Evolutionary conservation across 106 monocot species (phyloP).

Genomic region (Amphibolis antarctica): DNA sequence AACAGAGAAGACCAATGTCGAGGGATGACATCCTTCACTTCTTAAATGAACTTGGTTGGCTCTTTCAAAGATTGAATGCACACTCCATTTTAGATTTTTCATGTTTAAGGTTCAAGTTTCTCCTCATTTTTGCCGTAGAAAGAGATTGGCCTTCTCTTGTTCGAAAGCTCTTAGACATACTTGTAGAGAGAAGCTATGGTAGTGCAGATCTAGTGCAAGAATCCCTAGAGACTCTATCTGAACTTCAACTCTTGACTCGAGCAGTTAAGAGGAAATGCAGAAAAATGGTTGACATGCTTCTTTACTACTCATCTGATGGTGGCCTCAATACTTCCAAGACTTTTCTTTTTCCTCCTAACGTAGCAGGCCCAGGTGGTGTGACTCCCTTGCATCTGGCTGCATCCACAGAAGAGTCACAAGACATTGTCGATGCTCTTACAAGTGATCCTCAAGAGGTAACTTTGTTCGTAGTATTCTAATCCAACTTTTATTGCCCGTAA

Average conservation of each 20-base stretch:
- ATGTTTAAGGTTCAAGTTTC: constrained; percentile 56
- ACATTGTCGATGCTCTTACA: constrained; percentile 83
- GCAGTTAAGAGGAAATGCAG: constrained; percentile 85
- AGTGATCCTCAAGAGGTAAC: constrained; percentile 93
- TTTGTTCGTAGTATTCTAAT: not conserved
- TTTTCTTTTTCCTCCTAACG: constrained; percentile 60
- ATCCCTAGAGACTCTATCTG: constrained; percentile 56
- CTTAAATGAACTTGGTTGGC: constrained; percentile 94
- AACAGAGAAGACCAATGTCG: constrained; percentile 26
- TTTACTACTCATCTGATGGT: constrained; percentile 35
- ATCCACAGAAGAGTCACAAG: constrained; percentile 51
- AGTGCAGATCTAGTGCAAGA: constrained; percentile 34
- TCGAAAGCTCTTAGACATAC: constrained; percentile 56
- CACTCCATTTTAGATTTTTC: constrained; percentile 39
- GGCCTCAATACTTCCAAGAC: constrained; percentile 20
- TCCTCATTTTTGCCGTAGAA: constrained; percentile 69
- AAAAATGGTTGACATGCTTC: constrained; percentile 82
- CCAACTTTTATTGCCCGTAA: too few relatives aligned
- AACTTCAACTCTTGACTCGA: constrained; percentile 66
- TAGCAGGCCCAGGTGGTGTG: constrained; percentile 60
- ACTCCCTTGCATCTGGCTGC: constrained; percentile 94
- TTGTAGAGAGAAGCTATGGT: constrained; percentile 36
- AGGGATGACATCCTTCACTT: constrained; percentile 71
- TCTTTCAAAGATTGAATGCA: constrained; percentile 55
- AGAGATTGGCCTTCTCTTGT: constrained; percentile 63